These are phyloP conservation scores for Stemphylium vesicarium DNA, from an alignment of 2,329 filamentous ascomycete species.

Conservation along the genomic window DNA sequence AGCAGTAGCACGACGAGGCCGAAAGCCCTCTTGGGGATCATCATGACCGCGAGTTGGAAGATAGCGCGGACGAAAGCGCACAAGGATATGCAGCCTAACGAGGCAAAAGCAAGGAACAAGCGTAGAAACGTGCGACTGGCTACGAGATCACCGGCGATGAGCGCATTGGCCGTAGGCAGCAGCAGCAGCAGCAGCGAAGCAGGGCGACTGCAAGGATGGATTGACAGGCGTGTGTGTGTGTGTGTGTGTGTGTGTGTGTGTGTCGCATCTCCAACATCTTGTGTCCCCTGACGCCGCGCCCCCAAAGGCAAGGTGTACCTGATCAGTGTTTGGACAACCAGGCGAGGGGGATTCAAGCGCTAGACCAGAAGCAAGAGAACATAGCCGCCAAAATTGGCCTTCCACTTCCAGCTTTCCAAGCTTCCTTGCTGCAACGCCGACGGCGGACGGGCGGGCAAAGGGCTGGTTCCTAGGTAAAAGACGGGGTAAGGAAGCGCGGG, in stretches of 20 bases:
- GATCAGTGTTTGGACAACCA: not conserved
- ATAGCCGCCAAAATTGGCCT: conserved; percentile 8
- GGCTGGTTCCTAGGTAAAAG: not conserved
- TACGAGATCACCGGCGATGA: not conserved
- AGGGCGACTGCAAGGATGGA: conserved; percentile 5
- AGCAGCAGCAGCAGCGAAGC: not conserved
- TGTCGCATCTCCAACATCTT: not conserved
- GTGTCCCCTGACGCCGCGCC: not conserved
- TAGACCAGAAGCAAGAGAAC: conserved; percentile 5
- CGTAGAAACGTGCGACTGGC: conserved; percentile 2
- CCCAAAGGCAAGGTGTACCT: conserved; percentile 10
- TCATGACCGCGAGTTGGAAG: conserved; percentile 17
- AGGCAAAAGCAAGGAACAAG: conserved; percentile 6
- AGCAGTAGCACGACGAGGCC: conserved; percentile 21
- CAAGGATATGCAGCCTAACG: conserved; percentile 4
- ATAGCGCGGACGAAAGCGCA: conserved; percentile 2
- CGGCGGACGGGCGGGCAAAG: not conserved
- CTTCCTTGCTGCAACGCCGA: not conserved
- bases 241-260: too few species aligned
- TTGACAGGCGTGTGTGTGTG: not conserved
- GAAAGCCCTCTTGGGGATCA: conserved; percentile 31
- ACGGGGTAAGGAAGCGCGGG: conserved; percentile 6
- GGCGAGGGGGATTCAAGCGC: conserved; percentile 16
- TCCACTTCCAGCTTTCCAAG: too few species aligned
- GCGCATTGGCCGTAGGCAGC: conserved; percentile 2